Evolutionary conservation across 1,284 basidiomycete genomes (phyloP), one percentile per base, ranked within the genome.

Genomic region (Ustilago loliicola): DNA sequence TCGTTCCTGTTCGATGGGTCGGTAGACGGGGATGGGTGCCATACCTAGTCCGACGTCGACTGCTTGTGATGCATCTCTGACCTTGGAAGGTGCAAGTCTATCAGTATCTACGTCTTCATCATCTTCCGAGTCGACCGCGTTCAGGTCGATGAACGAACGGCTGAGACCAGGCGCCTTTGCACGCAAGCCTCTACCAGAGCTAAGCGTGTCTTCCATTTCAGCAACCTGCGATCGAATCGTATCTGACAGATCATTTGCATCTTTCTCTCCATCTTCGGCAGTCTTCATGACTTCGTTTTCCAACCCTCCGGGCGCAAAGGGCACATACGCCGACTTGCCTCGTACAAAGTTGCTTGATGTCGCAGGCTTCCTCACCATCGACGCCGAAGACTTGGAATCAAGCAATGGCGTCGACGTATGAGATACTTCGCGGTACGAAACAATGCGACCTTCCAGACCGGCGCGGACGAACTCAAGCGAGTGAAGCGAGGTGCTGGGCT

Each of bases 281-380:
- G 68, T 66, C 54, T 69, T 71, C 66, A 78, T 71, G 34, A 80
- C 75, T 47, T 82, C 78, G 25, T 68, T 67, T 40, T 80, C 75
- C n/a, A 79, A 50, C 47, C 75, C 77, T 11, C 78, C 73, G 2
- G 78, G 78, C 11, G 74, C 78, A 36, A 80, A 80, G 0, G 96
- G 96, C 2, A 96, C 91, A 86, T 96, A 92, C 27, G 93, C 93
- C 34, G 94, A 93, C 87, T 96, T 97, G 55, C 96, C 96, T 68
- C 95, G 89, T 9, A 98, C 95, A 87, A 98, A 98, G 74, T 91
- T 92, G 75, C 90, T 90, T 53, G 88, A 89, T 6, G 74, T 66
- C 8, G 91, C 93, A 4, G 94, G 95, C 10, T 93, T 93, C 66
- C 95, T 91, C 67, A 92, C 91, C 71, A 96, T 89, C 13, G 94